Evolutionary conservation across 169 alveolate species (phyloP), one percentile per base, ranked within the genome.

Genomic region (Theileria sp.): DNA sequence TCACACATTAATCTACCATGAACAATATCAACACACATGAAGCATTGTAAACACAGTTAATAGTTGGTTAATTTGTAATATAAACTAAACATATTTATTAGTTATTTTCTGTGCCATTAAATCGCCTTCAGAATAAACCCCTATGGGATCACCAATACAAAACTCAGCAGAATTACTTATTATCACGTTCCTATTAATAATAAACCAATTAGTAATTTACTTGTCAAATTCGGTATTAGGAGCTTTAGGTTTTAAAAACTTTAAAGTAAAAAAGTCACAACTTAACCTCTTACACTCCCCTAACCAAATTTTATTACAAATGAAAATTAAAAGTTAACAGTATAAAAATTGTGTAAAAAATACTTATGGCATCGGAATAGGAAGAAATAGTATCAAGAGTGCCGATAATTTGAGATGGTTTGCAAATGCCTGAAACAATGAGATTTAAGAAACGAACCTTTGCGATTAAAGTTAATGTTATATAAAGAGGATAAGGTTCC

Each of bases 241-340:
- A 54, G 13, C 61, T 4, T 12, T 71, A 26, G 25, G 28, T 15
- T 71, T 44, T 49, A 21, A 28, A 71, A 71, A 65, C 64, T 77
- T 28, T 26, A 80, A 75, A 74, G 88, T 82, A 44, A 82, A 75
- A 79, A 75, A 82, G 80, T 82, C 88, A 66, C 88, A 82, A 44
- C 69, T 67, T 15, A 26, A 23, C 44, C 88, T 69, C 28, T 65
- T 68, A n/a, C 88, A 82, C 32, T 82, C 88, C 74, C 76, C 88
- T 82, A 65, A 5, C 21, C 56, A 15, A 30, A 10, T 7, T 3
- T 32, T 32, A 32, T 32, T 5, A 32, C 36, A 26, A n/a, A 19
- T 54, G 1, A 54, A 15, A 3, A 7, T 32, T 54, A 54, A 54
- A 15, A 6, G 1, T 2, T 17, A 54, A 21, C 1, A 5, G 13